A percentile compares a stretch with the other conserved stretches of the same genome.
phyloP scores from a whole-genome alignment of 192 early-diverging fungal genomes.

The Backusella macrospora region DNA sequence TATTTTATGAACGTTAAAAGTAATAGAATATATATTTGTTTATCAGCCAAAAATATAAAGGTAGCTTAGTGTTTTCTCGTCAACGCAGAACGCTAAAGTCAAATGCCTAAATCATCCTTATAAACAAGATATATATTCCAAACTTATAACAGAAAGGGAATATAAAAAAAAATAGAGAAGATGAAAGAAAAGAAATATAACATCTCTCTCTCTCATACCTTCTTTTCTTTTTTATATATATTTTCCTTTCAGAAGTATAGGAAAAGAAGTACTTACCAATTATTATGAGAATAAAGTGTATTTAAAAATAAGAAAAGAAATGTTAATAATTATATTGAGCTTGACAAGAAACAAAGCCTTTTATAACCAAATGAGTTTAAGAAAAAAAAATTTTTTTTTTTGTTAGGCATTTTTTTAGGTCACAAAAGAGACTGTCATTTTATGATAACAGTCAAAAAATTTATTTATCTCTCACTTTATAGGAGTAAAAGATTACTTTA shows the following conservation, averaged over 20 bases:
- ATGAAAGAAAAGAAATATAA: background rate
- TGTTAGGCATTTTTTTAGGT: background rate
- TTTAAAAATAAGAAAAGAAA: too few species aligned
- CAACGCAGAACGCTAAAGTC: slow-evolving; percentile 25
- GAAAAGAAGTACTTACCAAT: too few species aligned
- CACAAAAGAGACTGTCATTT: background rate
- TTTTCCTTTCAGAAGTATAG: too few species aligned
- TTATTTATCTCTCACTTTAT: background rate
- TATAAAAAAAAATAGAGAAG: background rate
- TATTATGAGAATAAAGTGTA: too few species aligned
- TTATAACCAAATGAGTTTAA: background rate
- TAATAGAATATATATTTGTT: background rate
- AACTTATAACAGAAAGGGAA: background rate
- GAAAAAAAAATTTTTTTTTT: background rate
- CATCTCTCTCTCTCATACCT: background rate
- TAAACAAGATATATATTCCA: background rate
- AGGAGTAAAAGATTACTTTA: too few species aligned
- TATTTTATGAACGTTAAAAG: background rate
- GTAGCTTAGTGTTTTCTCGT: slow-evolving; percentile 30
- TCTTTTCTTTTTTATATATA: too few species aligned
- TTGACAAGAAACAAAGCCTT: background rate
- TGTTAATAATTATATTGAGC: too few species aligned
- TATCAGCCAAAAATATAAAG: slow-evolving; percentile 6
- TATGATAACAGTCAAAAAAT: background rate
- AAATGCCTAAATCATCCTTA: slow-evolving; percentile 31